Base-by-base conservation (phyloP, 2,329 filamentous ascomycete genomes). In the Hypoxylon sp. region DNA sequence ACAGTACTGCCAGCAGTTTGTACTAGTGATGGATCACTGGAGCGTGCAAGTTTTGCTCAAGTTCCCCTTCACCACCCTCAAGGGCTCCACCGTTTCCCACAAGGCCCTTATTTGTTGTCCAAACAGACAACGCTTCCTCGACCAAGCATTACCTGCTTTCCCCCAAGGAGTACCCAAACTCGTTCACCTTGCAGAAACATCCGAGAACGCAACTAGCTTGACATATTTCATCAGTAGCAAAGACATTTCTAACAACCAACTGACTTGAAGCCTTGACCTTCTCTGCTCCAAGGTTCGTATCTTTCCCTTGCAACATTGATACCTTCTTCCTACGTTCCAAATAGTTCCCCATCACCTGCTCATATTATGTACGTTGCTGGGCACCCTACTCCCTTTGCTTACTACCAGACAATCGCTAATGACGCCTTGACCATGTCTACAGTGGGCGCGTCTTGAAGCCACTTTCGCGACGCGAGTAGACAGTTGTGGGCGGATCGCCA, bases 21-120 rank as follows among this genome's bases (percentile, higher is more conserved):
- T 62, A 28, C 28, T 16, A 52, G 30, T 24, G 24, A 12, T 32
- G 36, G 42, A 6, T 16, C 8, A 22, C 48, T 33, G 9, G n/a
- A 18, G n/a, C 54, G 33, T 20, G 40, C 38, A 24, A 57, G 32
- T 42, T 42, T 14, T 33, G 20, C 26, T 42, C 32, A 18, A 36
- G 58, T 61, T 26, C 36, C 33, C 50, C 58, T 26, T 61, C 36
- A 24, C 40, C 42, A 44, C 12, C 49, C 16, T 61, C 32, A 33
- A 12, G 24, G 24, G 7, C 50, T 60, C 49, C 32, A 42, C 32
- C 57, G 32, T 46, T 52, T 36, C 49, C 28, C 18, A 20, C 20
- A n/a, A 16, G 33, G 12, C 24, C 33, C 14, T 26, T 14, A 18
- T 26, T 28, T 40, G 36, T 26, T 26, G 24, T 26, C 6, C 24